Conservation (phyloP, 2,329 filamentous ascomycete genomes). For the Simplicillium aogashimaense region DNA sequence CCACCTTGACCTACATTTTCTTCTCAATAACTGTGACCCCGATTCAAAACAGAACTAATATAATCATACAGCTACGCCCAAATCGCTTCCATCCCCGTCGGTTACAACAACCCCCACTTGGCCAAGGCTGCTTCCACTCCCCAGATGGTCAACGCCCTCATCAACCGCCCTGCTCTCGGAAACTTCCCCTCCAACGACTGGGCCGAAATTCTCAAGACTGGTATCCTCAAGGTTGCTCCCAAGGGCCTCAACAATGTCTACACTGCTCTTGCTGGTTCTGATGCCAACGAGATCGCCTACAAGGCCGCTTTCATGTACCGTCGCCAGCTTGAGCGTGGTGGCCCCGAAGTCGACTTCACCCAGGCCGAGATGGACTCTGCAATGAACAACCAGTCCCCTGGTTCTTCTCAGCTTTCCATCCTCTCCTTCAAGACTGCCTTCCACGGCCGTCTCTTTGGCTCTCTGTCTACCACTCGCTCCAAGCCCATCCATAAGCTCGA, state of each 20-base stretch:
- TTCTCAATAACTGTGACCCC: not conserved
- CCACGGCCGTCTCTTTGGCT: constrained; percentile 84
- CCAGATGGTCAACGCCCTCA: constrained; percentile 70
- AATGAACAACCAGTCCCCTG: constrained; percentile 75
- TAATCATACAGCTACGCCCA: constrained; percentile 58
- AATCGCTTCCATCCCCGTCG: constrained; percentile 85
- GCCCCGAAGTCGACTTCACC: constrained; percentile 67
- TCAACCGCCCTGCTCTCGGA: constrained; percentile 82
- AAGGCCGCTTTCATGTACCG: constrained; percentile 95
- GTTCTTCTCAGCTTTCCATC: constrained; percentile 69
- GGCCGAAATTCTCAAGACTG: constrained; percentile 68
- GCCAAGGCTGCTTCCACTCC: constrained; percentile 59
- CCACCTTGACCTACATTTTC: constrained; percentile 5
- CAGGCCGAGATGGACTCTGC: constrained; percentile 61
- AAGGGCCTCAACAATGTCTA: constrained; percentile 82
- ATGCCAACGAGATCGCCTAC: constrained; percentile 90
- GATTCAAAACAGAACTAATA: not conserved
- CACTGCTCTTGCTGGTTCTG: constrained; percentile 79
- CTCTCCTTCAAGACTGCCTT: constrained; percentile 82
- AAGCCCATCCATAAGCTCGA: constrained; percentile 94
- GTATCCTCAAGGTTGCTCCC: constrained; percentile 73
- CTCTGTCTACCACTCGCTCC: constrained; percentile 77
- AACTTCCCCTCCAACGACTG: constrained; percentile 86
- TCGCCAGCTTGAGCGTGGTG: constrained; percentile 71
- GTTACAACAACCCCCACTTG: constrained; percentile 82